A percentile compares a stretch with the other conserved stretches of the same genome.
These are phyloP conservation scores for Phialocephala sp. DNA, from an alignment of 2,329 filamentous ascomycete genomes.

Conservation along the genomic window DNA sequence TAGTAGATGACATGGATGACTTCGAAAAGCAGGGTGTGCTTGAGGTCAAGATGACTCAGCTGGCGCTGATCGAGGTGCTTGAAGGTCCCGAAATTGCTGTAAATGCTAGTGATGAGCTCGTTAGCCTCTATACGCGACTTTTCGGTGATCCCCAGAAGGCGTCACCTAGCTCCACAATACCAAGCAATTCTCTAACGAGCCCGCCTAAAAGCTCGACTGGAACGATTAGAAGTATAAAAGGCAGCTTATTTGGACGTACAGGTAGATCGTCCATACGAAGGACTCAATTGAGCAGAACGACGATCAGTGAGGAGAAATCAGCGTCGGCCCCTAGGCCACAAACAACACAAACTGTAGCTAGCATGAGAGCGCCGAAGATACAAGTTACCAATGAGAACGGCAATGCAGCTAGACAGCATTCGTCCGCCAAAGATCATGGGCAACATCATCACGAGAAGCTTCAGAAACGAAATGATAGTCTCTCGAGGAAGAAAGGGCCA, in stretches of 20 bases:
- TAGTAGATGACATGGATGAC: conserved; percentile 81
- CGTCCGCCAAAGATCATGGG: conserved; percentile 35
- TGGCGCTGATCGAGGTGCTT: conserved; percentile 80
- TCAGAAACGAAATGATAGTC: conserved; percentile 45
- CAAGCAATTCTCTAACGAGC: conserved; percentile 47
- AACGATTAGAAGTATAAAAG: conserved; percentile 71
- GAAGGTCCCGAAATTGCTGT: conserved; percentile 87
- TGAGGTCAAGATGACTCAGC: conserved; percentile 95
- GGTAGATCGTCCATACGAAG: conserved; percentile 48
- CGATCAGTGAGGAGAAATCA: conserved; percentile 40
- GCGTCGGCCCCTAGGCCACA: conserved; percentile 41
- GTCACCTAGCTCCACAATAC: conserved; percentile 40
- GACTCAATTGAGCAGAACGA: conserved; percentile 48
- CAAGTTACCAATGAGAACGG: conserved; percentile 74
- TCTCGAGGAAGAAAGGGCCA: conserved; percentile 47
- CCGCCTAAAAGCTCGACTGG: conserved; percentile 73
- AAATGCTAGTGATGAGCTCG: conserved; percentile 83
- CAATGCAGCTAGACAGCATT: conserved; percentile 42
- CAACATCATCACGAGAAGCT: conserved; percentile 45
- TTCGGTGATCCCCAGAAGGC: conserved; percentile 67
- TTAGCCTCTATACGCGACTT: conserved; percentile 80
- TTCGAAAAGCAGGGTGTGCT: conserved; percentile 85
- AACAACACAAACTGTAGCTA: conserved; percentile 37
- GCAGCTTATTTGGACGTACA: conserved; percentile 77
- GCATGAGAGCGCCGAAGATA: conserved; percentile 64